A percentile compares a stretch with the other conserved stretches of the same genome.
phyloP scores from a whole-genome alignment of 2,329 filamentous ascomycete genomes.

The Alternaria brassicae region DNA sequence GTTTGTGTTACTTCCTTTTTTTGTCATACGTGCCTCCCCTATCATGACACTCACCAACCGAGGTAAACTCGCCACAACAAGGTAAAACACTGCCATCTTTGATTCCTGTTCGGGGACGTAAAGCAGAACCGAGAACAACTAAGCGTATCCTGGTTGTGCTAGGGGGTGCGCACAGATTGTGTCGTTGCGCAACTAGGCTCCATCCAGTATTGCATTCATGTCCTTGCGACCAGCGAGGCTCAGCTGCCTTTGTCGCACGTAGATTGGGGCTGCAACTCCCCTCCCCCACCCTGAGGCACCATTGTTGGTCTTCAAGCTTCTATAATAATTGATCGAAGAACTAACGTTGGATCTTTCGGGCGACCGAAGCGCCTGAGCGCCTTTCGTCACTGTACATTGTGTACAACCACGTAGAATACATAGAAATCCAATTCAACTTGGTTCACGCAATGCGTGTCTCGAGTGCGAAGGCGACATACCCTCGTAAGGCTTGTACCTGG shows the following conservation, averaged over 20 bases:
- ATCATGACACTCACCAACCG: background rate
- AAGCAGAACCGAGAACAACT: background rate
- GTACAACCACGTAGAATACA: background rate
- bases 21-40: slow-evolving; percentile 14
- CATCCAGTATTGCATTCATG: background rate
- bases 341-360: background rate
- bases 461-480: background rate
- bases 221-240: background rate
- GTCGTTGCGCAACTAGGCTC: background rate
- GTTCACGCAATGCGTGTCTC: background rate
- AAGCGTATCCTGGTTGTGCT: background rate
- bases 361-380: background rate
- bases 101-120: background rate
- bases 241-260: background rate
- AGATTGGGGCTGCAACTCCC: background rate
- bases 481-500: slow-evolving; percentile 11
- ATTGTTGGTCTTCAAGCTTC: background rate
- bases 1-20: slow-evolving; percentile 29
- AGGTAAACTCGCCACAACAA: background rate
- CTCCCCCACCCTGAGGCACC: background rate
- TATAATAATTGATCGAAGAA: background rate
- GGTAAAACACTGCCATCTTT: background rate
- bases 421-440: background rate
- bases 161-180: background rate
- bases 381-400: background rate